Base-by-base conservation (phyloP, 768 basidiomycete species). In the Kwoniella sp. region DNA sequence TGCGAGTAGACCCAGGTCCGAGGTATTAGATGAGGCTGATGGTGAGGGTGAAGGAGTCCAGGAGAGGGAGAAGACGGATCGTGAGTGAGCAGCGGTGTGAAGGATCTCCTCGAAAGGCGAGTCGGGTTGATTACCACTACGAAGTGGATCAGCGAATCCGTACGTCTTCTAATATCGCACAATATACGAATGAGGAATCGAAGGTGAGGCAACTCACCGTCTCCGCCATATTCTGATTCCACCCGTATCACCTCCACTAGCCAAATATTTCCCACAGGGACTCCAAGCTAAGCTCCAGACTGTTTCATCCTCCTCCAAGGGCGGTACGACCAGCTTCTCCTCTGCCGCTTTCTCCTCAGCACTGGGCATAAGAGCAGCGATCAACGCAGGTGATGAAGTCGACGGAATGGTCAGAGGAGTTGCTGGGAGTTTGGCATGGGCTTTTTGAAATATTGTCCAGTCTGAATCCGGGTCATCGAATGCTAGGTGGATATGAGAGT, bases 401-500 rank as follows among this genome's bases (percentile, higher is more conserved):
- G 58, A 46, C 1, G 68, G 62, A 24, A 71, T 26, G 13, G 65
- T 55, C 19, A 77, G 56, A n/a, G 68, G 56, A 19, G 62, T 21
- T 40, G 69, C 49, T 24, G 71, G 73, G 17, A 78, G 62, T 55
- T 67, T 68, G 4, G 78, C 69, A 36, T 79, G 65, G 2, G 97
- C 83, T 1, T 92, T 94, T 62, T 86, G 79, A 67, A 92, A 89
- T 73, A 88, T 89, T 71, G 85, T 90, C 92, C 96, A 98, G 78
- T 99, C 96, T 65, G 95, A 91, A 26, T 86, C 86, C 0, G 92
- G 92, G 77, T 97, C 94, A 72, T 98, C 93, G 58, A 90, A 81
- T 80, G 94, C 93, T 27, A 99, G 86, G 65, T 91, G 92, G 78
- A 99, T 89, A 1, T 90, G 92, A 70, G 97, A 94, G 76, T 99